These are phyloP conservation scores for Camellia japonica DNA, from an alignment of 148 eudicot species.

Conservation along the genomic window DNA sequence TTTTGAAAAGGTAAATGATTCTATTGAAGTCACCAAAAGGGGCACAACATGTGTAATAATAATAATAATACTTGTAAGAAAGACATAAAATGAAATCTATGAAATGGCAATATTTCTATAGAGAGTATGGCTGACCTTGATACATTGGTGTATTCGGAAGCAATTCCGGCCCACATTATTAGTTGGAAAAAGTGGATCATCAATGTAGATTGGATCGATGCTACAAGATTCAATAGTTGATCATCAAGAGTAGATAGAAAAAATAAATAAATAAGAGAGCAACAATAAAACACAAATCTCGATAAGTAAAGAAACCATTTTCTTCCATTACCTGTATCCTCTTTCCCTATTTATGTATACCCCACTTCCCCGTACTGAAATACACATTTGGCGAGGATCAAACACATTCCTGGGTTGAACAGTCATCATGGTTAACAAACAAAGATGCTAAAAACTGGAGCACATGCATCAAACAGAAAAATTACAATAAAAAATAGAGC, in stretches of 20 bases:
- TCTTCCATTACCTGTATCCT: constrained; percentile 64
- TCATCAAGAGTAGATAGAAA: neutral
- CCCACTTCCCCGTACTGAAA: constrained; percentile 92
- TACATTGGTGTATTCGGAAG: constrained; percentile 95
- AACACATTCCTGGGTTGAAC: constrained; percentile 74
- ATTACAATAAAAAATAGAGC: neutral
- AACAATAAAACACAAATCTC: neutral
- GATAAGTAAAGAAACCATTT: constrained; percentile 8
- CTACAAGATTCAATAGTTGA: constrained; percentile 36
- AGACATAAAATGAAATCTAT: neutral
- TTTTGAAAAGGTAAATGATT: no score
- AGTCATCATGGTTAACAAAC: constrained; percentile 10
- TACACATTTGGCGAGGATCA: constrained; percentile 98
- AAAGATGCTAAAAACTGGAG: neutral
- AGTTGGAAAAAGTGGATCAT: constrained; percentile 88
- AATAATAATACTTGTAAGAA: neutral
- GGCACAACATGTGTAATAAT: no score
- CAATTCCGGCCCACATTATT: constrained; percentile 97
- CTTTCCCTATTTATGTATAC: constrained; percentile 86
- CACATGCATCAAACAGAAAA: neutral
- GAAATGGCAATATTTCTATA: neutral
- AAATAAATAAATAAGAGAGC: no score
- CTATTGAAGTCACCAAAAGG: no score
- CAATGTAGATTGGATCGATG: constrained; percentile 94
- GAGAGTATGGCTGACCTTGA: constrained; percentile 59